These are phyloP conservation scores for Camelina laxa DNA, from an alignment of 345 rosid genomes.

Conservation along the genomic window DNA sequence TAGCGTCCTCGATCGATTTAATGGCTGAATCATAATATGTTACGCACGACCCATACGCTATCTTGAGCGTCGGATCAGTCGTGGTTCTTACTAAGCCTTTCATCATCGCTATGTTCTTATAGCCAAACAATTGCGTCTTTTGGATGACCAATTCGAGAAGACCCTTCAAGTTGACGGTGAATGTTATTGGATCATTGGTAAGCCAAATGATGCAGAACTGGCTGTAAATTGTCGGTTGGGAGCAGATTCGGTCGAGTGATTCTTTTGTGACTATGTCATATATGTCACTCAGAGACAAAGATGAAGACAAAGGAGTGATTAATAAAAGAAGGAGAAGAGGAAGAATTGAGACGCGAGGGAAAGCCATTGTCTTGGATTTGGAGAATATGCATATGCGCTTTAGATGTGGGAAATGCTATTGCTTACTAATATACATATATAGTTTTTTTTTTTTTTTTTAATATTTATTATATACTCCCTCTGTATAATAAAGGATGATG, in stretches of 20 bases:
- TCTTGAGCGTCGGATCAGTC: slow-evolving; percentile 30
- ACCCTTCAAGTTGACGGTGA: slow-evolving; percentile 18
- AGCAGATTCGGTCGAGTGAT: slow-evolving; percentile 19
- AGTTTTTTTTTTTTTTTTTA: no score
- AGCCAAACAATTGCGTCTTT: slow-evolving; percentile 15
- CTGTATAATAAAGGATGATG: no score
- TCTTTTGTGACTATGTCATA: slow-evolving; percentile 15
- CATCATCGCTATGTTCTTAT: slow-evolving; percentile 24
- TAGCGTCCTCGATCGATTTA: slow-evolving; percentile 16
- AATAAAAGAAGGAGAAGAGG: slow-evolving; percentile 26
- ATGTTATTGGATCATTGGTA: slow-evolving; percentile 19
- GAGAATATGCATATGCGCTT: no score
- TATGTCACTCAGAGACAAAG: slow-evolving; percentile 29
- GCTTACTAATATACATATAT: no score
- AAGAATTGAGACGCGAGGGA: slow-evolving; percentile 22
- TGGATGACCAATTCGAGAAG: slow-evolving; percentile 20
- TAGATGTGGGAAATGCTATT: no score
- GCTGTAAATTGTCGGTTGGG: slow-evolving; percentile 1
- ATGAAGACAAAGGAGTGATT: slow-evolving; percentile 27
- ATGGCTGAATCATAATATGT: slow-evolving; percentile 19
- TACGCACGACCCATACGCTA: slow-evolving; percentile 13
- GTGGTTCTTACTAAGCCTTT: slow-evolving; percentile 30
- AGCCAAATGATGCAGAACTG: slow-evolving; percentile 37
- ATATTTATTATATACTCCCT: no score
- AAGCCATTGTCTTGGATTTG: no score